These are phyloP conservation scores for Silene coronaria DNA, from an alignment of 179 eudicot species.

Conservation along the genomic window DNA sequence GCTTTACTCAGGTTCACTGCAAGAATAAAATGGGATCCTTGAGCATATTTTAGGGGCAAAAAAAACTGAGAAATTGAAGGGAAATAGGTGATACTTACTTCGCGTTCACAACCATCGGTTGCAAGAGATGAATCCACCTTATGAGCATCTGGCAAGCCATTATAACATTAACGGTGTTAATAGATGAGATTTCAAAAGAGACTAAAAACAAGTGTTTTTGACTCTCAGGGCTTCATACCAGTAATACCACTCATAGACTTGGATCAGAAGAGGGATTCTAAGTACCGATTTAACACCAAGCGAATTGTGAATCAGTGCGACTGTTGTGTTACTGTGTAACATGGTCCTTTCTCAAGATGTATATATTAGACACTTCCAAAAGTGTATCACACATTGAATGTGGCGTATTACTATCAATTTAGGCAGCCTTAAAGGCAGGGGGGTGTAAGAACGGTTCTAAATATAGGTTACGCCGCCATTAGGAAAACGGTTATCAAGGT, in stretches of 20 bases:
- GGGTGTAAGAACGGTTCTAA: too few species aligned
- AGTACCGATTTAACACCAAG: not conserved
- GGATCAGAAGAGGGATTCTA: not conserved
- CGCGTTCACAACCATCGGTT: constrained; percentile 23
- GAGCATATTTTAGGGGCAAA: not conserved
- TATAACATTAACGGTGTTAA: not conserved
- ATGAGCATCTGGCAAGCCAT: constrained; percentile 15
- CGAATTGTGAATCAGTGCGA: not conserved
- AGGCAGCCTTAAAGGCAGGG: not conserved
- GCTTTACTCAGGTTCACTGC: constrained; percentile 22
- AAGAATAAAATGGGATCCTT: not conserved
- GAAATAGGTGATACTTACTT: constrained; percentile 6
- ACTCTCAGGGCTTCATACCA: too few species aligned
- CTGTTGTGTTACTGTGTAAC: not conserved
- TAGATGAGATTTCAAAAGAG: not conserved
- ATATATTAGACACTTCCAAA: too few species aligned
- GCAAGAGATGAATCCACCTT: constrained; percentile 17
- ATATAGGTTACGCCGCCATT: too few species aligned
- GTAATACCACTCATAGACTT: not conserved
- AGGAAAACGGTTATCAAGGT: not conserved
- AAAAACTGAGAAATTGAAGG: not conserved
- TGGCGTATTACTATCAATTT: not conserved
- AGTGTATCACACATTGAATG: not conserved
- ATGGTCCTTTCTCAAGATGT: not conserved
- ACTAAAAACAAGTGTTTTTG: not conserved